A percentile compares a stretch with the other conserved stretches of the same genome.
Evolutionary conservation across 352 stramenopile species (phyloP).

Genomic region (Globisporangium megalacanthum): DNA sequence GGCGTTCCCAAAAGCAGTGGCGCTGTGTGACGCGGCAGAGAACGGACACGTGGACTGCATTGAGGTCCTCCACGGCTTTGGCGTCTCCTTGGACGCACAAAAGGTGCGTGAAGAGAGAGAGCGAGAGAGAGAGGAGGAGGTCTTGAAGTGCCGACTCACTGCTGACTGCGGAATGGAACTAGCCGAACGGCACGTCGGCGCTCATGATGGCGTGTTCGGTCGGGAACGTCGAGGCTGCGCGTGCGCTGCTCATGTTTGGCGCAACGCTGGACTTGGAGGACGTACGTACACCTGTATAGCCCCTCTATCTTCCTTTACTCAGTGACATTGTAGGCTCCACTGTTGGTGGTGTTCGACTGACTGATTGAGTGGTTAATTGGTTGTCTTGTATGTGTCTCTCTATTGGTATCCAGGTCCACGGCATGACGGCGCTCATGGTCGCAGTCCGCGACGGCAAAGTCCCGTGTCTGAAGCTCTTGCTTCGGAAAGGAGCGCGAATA

Average conservation of each 20-base stretch:
- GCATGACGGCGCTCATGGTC: constrained; percentile 79
- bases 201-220: constrained; percentile 84
- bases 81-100: constrained; percentile 77
- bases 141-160: background rate
- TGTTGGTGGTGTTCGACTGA: too few relatives aligned
- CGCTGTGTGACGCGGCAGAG: constrained; percentile 76
- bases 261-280: constrained; percentile 81
- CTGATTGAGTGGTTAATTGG: too few relatives aligned
- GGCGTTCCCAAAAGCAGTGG: constrained; percentile 70
- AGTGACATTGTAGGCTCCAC: too few relatives aligned
- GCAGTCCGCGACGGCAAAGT: constrained; percentile 61
- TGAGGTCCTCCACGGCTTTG: constrained; percentile 73
- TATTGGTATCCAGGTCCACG: constrained; percentile 48
- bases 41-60: constrained; percentile 80
- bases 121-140: too few relatives aligned
- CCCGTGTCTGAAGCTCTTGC: constrained; percentile 60
- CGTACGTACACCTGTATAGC: constrained; percentile 22
- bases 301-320: too few relatives aligned
- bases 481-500: constrained; percentile 76
- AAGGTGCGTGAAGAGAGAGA: constrained; percentile 34
- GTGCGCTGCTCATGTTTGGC: constrained; percentile 80
- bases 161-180: constrained; percentile 4
- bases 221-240: constrained; percentile 79
- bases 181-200: constrained; percentile 75
- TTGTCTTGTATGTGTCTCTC: background rate